Percentiles rank a stretch among this genome's conserved stretches.
Evolutionary conservation across 164 flowering plant species (phyloP).

Genomic region (Stephania yunnanensis): DNA sequence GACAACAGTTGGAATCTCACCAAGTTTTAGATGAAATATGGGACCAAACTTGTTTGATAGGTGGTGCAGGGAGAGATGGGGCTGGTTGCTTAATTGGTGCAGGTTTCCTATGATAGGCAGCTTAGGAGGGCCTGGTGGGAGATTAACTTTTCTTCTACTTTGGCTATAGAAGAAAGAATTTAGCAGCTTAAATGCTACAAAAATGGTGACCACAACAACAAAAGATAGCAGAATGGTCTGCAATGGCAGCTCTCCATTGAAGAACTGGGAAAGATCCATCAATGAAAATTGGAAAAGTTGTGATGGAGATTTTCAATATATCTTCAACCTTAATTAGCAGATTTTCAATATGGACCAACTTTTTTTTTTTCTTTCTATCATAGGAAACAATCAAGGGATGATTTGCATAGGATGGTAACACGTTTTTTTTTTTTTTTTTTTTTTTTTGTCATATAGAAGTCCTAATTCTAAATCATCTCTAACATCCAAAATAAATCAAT

Average conservation of each 20-base stretch:
- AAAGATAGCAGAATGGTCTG: conserved; percentile 11
- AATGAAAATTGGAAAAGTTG: too few species aligned
- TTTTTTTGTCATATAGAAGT: too few species aligned
- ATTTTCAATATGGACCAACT: too few species aligned
- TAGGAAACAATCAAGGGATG: too few species aligned
- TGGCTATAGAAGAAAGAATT: not conserved
- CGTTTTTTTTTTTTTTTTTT: too few species aligned
- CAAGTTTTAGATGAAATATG: conserved; percentile 41
- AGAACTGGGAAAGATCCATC: conserved; percentile 23
- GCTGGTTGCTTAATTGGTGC: conserved; percentile 47
- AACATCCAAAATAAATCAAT: too few species aligned
- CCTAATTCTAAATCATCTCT: too few species aligned
- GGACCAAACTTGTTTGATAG: conserved; percentile 42
- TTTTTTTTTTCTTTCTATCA: too few species aligned
- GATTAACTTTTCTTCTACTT: conserved; percentile 22
- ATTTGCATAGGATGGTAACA: too few species aligned
- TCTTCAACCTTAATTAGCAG: too few species aligned
- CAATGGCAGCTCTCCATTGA: conserved; percentile 10
- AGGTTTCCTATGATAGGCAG: conserved; percentile 62
- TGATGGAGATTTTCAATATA: too few species aligned
- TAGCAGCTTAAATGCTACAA: conserved; percentile 2
- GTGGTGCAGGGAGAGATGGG: conserved; percentile 40
- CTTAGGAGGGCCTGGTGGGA: conserved; percentile 46
- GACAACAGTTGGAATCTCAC: conserved; percentile 43
- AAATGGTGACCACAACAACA: conserved; percentile 11